These are phyloP conservation scores for Aspergillus sp. DNA, from an alignment of 2,329 filamentous ascomycete genomes.

Conservation along the genomic window DNA sequence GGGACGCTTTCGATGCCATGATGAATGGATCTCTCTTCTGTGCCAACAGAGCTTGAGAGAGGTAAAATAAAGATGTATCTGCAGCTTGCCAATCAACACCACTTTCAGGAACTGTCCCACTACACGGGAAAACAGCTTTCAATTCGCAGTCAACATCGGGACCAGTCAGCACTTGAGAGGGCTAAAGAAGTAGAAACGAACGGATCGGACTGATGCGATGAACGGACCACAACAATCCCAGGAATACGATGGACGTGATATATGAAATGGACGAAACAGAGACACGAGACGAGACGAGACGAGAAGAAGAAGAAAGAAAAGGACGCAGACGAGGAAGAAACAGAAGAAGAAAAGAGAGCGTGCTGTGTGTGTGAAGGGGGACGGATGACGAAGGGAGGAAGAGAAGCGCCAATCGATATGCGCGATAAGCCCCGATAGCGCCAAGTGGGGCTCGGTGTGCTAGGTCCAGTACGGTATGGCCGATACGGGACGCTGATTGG, in stretches of 20 bases:
- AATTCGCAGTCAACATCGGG: neutral
- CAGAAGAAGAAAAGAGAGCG: neutral
- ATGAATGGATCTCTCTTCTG: neutral
- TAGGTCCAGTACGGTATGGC: neutral
- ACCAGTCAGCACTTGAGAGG: neutral
- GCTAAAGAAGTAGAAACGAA: neutral
- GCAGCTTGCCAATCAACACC: neutral
- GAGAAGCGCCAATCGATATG: neutral
- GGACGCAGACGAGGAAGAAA: constrained; percentile 1
- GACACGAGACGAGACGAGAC: neutral
- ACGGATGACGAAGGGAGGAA: neutral
- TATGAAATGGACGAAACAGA: neutral
- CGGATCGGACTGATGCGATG: neutral
- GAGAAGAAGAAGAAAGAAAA: constrained; percentile 2
- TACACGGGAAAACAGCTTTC: neutral
- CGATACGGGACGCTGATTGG: neutral
- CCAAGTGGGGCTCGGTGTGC: neutral
- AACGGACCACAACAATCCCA: no score
- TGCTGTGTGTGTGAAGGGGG: neutral
- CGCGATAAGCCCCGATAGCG: neutral
- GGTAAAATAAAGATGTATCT: neutral
- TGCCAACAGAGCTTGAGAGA: neutral
- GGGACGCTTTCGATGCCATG: constrained; percentile 37
- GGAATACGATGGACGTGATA: neutral
- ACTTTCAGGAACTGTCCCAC: neutral